phyloP scores from a whole-genome alignment of 192 early-diverging fungal genomes.

The Backusella luteola region DNA sequence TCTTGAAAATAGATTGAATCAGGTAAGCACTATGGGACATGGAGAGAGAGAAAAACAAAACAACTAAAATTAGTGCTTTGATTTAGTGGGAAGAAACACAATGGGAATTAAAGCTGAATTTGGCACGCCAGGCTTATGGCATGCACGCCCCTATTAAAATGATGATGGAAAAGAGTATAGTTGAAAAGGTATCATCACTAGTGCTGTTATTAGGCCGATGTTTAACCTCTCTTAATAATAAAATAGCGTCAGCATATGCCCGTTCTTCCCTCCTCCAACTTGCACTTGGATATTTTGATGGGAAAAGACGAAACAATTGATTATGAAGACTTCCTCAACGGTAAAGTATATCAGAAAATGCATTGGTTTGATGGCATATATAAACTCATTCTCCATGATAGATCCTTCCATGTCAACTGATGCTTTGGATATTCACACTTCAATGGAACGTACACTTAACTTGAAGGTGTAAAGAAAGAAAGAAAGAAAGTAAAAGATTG shows the following conservation, averaged over 20 bases:
- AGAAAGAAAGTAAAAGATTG: not conserved
- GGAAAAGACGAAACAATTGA: conserved; percentile 89
- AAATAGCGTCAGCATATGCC: conserved; percentile 49
- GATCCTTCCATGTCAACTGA: conserved; percentile 57
- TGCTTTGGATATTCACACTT: conserved; percentile 62
- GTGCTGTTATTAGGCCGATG: not conserved
- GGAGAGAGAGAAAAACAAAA: not conserved
- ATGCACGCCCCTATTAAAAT: conserved; percentile 90
- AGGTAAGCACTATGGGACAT: conserved; percentile 41
- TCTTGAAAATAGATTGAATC: conserved; percentile 69
- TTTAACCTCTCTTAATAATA: not conserved
- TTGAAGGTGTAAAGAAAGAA: conserved; percentile 37
- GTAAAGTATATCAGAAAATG: conserved; percentile 40
- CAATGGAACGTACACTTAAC: conserved; percentile 64
- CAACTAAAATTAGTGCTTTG: not conserved
- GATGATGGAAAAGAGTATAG: conserved; percentile 85
- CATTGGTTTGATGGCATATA: not conserved
- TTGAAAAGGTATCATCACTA: conserved; percentile 44
- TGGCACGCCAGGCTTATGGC: conserved; percentile 82
- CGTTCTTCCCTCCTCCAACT: conserved; percentile 57
- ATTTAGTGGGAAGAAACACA: conserved; percentile 84
- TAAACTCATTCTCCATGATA: conserved; percentile 24
- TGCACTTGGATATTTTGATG: conserved; percentile 77
- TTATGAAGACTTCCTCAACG: conserved; percentile 86
- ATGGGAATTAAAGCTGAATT: conserved; percentile 71